Evolutionary conservation across 371 early-diverging fungal genomes (phyloP).

Genomic region (Lichtheimia hyalospora): DNA sequence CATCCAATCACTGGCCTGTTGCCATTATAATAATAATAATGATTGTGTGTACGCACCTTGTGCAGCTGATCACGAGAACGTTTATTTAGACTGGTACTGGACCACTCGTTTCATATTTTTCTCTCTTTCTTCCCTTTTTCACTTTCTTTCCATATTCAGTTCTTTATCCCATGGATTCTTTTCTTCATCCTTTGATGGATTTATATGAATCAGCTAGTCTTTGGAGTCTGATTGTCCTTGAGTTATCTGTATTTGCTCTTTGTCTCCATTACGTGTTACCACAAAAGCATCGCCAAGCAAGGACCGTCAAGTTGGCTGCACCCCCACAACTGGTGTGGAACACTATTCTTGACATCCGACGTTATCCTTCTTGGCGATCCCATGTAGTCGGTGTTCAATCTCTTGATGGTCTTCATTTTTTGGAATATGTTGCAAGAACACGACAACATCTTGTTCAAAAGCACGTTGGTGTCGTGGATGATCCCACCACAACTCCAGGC

Average conservation of each 20-base stretch:
- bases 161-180: background rate
- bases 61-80: no score
- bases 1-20: no score
- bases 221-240: slow-evolving; percentile 12
- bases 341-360: slow-evolving; percentile 12
- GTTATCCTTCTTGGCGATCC: slow-evolving; percentile 19
- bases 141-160: background rate
- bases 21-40: no score
- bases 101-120: background rate
- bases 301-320: slow-evolving; percentile 4
- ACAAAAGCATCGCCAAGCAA: slow-evolving; percentile 14
- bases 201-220: slow-evolving; percentile 13
- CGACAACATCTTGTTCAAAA: slow-evolving; percentile 17
- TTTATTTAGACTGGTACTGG: no score
- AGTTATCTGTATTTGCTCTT: slow-evolving; percentile 12
- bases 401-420: slow-evolving; percentile 3
- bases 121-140: background rate
- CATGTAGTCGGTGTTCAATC: slow-evolving; percentile 17
- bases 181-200: background rate
- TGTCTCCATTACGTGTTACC: slow-evolving; percentile 15
- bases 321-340: slow-evolving; percentile 13
- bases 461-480: background rate
- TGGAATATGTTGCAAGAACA: slow-evolving; percentile 20
- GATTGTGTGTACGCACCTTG: no score
- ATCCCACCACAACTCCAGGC: background rate